These are phyloP conservation scores for Ashbya aceris DNA, from an alignment of 1,139 yeast species.

Conservation along the genomic window DNA sequence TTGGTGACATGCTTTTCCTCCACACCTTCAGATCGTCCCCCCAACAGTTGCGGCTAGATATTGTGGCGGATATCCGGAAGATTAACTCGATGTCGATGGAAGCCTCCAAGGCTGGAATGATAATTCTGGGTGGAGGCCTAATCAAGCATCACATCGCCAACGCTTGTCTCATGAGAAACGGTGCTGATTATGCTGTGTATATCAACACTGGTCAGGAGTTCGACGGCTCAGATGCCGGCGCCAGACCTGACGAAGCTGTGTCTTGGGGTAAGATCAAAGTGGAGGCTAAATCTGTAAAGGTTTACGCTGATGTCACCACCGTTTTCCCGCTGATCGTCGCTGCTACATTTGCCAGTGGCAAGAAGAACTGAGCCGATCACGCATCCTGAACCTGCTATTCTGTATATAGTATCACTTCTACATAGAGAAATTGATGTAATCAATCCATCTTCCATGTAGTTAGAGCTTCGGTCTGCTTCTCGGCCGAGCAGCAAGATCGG, in stretches of 20 bases:
- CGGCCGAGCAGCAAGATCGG: no score
- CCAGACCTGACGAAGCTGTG: slow-evolving; percentile 97
- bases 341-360: slow-evolving; percentile 81
- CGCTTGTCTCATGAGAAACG: slow-evolving; percentile 97
- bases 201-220: slow-evolving; percentile 98
- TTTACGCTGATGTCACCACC: slow-evolving; percentile 91
- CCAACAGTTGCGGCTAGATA: slow-evolving; percentile 76
- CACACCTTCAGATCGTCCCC: slow-evolving; percentile 95
- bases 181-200: slow-evolving; percentile 95
- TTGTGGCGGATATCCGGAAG: slow-evolving; percentile 84
- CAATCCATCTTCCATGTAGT: no score
- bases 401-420: background rate
- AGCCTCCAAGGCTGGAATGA: slow-evolving; percentile 93
- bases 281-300: slow-evolving; percentile 84
- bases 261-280: slow-evolving; percentile 98
- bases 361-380: background rate
- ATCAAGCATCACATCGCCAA: slow-evolving; percentile 95
- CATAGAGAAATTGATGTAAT: no score
- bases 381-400: no score
- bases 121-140: slow-evolving; percentile 92
- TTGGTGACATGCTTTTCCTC: slow-evolving; percentile 97
- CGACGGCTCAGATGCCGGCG: slow-evolving; percentile 99
- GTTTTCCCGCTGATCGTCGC: slow-evolving; percentile 96
- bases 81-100: slow-evolving; percentile 93
- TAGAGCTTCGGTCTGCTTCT: no score